Percentiles rank a stretch among this genome's conserved stretches.
Conservation (phyloP, 179 eudicot genomes). For the Vitellaria paradoxa region DNA sequence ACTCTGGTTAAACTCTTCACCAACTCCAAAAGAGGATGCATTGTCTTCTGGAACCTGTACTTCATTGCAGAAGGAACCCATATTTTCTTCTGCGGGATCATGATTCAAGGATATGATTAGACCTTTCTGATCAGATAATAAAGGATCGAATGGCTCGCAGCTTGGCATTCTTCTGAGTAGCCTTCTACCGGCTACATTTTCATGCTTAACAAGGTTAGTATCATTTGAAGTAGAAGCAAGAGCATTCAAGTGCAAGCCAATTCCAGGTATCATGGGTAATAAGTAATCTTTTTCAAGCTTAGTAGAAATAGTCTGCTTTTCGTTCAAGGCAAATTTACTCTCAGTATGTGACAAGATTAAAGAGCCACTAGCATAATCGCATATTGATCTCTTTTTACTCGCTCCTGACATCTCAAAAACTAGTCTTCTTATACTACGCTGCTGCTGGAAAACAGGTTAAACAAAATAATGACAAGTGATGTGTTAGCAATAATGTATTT, state of each 20-base stretch:
- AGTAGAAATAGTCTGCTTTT: slow-evolving; percentile 32
- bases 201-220: slow-evolving; percentile 35
- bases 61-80: slow-evolving; percentile 35
- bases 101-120: slow-evolving; percentile 24
- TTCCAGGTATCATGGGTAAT: slow-evolving; percentile 55
- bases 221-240: slow-evolving; percentile 65
- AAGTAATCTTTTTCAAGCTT: slow-evolving; percentile 48
- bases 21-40: slow-evolving; percentile 32
- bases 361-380: slow-evolving; percentile 36
- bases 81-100: slow-evolving; percentile 31
- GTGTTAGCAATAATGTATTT: neutral
- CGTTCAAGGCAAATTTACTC: slow-evolving; percentile 26
- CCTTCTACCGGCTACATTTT: slow-evolving; percentile 43
- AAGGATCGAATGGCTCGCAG: slow-evolving; percentile 29
- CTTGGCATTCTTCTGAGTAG: slow-evolving; percentile 35
- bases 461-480: slow-evolving; percentile 23
- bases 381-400: slow-evolving; percentile 44
- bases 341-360: slow-evolving; percentile 30
- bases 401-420: slow-evolving; percentile 73
- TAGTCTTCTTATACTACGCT: slow-evolving; percentile 73
- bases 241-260: slow-evolving; percentile 92
- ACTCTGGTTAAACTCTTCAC: slow-evolving; percentile 52
- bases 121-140: slow-evolving; percentile 29
- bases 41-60: slow-evolving; percentile 42
- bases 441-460: slow-evolving; percentile 48